Evolutionary conservation across 139 green algal genomes (phyloP).

Genomic region (Tetraselmis striata): DNA sequence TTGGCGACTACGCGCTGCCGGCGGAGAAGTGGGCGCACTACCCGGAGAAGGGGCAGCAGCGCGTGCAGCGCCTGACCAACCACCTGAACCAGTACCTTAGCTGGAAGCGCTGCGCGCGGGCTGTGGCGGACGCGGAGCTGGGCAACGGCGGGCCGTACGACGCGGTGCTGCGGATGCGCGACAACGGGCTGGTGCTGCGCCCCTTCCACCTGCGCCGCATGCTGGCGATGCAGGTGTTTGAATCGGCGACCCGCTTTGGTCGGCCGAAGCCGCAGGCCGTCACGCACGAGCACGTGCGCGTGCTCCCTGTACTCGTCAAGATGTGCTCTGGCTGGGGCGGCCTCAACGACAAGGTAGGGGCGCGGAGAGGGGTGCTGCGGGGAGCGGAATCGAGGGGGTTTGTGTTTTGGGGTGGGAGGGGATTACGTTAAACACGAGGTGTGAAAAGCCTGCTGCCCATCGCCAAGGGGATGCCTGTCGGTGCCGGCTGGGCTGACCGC

Average conservation of each 20-base stretch:
- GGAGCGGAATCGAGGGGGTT: too few relatives aligned
- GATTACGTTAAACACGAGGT: too few relatives aligned
- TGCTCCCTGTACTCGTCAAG: background rate
- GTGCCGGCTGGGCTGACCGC: too few relatives aligned
- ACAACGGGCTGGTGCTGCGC: background rate
- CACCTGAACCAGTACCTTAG: background rate
- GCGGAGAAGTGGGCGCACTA: background rate
- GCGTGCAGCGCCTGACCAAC: background rate
- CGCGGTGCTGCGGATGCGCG: background rate
- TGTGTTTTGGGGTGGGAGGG: too few relatives aligned
- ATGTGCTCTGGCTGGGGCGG: background rate
- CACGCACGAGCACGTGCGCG: background rate
- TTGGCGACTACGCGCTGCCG: background rate
- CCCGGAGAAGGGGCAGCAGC: background rate
- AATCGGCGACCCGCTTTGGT: background rate
- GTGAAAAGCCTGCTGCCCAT: too few relatives aligned
- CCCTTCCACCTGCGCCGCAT: background rate
- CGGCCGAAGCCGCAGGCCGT: background rate
- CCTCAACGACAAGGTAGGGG: background rate
- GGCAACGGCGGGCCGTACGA: background rate
- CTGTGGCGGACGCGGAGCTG: background rate
- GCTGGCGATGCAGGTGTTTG: background rate
- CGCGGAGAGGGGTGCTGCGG: too few relatives aligned
- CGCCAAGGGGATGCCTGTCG: too few relatives aligned
- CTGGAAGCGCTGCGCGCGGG: background rate